Percentiles rank a stretch among this genome's conserved stretches.
Evolutionary conservation across 169 alveolate genomes (phyloP).

Genomic region (Cryptosporidium canis): DNA sequence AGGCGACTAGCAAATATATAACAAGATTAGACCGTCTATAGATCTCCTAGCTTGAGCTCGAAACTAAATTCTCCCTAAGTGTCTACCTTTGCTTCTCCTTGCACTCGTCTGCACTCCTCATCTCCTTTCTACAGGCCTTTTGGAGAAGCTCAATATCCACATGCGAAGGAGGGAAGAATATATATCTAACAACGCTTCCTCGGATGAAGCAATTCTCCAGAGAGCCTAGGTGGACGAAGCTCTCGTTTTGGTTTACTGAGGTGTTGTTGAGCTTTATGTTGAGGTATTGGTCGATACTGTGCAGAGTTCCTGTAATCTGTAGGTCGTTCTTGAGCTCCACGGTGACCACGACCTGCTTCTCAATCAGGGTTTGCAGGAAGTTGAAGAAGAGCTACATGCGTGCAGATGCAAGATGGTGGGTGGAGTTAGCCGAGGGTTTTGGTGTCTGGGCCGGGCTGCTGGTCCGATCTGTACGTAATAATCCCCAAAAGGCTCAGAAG

Average conservation of each 20-base stretch:
- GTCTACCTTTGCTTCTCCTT: slow-evolving; percentile 2
- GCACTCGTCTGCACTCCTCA: slow-evolving; percentile 70
- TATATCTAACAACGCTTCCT: slow-evolving; percentile 94
- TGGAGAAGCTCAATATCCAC: slow-evolving; percentile 89
- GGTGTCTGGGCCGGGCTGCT: neutral
- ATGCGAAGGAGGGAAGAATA: slow-evolving; percentile 89
- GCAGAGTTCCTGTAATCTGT: slow-evolving; percentile 90
- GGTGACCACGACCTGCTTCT: slow-evolving; percentile 88
- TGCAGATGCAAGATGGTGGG: neutral
- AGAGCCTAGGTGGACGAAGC: slow-evolving; percentile 91
- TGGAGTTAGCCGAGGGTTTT: neutral
- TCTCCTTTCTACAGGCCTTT: slow-evolving; percentile 88
- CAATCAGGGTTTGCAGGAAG: slow-evolving; percentile 91
- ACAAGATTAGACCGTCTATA: no score
- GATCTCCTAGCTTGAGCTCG: neutral
- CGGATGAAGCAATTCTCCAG: slow-evolving; percentile 92
- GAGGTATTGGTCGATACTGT: slow-evolving; percentile 91
- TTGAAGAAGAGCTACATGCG: slow-evolving; percentile 85
- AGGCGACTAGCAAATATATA: no score
- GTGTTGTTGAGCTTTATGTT: slow-evolving; percentile 91
- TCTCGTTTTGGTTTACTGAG: slow-evolving; percentile 89
- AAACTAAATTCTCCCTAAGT: neutral
- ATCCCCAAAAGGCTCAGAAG: neutral
- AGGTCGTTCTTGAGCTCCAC: slow-evolving; percentile 93
- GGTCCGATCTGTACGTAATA: neutral